Percentiles rank a stretch among this genome's conserved stretches.
These are phyloP conservation scores for Prunus kanzakura DNA, from an alignment of 306 rosid species.

Conservation along the genomic window DNA sequence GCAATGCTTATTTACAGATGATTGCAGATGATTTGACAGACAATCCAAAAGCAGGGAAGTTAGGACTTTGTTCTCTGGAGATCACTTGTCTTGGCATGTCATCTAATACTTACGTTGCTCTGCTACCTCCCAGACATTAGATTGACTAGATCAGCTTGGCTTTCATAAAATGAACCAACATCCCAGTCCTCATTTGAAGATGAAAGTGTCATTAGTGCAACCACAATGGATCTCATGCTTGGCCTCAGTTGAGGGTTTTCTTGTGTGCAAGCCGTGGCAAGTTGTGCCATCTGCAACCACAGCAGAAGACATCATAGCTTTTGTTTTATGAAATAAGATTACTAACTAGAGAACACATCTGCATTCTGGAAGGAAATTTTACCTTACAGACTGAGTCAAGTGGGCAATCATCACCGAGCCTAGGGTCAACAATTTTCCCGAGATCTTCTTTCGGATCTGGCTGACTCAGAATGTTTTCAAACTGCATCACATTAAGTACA, in stretches of 20 bases:
- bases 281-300: constrained; percentile 53
- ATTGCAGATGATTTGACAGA: background rate
- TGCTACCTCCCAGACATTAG: constrained; percentile 53
- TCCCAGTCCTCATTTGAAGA: constrained; percentile 71
- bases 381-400: constrained; percentile 59
- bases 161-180: constrained; percentile 60
- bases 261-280: constrained; percentile 73
- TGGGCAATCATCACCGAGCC: constrained; percentile 44
- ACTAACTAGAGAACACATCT: background rate
- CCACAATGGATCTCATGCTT: constrained; percentile 81
- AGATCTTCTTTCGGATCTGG: constrained; percentile 52
- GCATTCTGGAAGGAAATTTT: constrained; percentile 3
- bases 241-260: constrained; percentile 76
- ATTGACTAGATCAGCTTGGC: constrained; percentile 39
- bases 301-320: background rate
- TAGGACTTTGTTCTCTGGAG: background rate
- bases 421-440: constrained; percentile 45
- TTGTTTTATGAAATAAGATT: background rate
- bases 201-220: constrained; percentile 64
- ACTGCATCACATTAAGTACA: constrained; percentile 44
- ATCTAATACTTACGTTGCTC: background rate
- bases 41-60: constrained; percentile 1
- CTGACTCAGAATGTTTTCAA: constrained; percentile 48
- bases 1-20: constrained; percentile 5
- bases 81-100: background rate